Evolutionary conservation across 495 filamentous ascomycete genomes (phyloP).

Genomic region (Pyronema domesticum): DNA sequence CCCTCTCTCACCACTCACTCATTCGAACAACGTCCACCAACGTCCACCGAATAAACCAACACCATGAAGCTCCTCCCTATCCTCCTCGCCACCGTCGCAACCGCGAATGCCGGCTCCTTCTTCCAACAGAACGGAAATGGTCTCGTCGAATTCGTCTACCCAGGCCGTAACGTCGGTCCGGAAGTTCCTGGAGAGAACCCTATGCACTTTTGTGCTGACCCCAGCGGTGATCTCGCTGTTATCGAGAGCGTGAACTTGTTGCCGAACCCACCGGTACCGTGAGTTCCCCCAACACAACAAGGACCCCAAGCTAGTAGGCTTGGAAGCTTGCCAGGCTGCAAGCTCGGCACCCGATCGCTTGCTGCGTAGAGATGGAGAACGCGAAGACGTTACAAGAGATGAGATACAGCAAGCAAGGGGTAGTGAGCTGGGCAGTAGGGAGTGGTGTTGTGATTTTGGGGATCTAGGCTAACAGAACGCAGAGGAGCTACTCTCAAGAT

Average conservation of each 20-base stretch:
- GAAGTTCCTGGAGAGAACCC: slow-evolving; percentile 58
- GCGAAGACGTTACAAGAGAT: too few relatives aligned
- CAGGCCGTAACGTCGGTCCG: slow-evolving; percentile 13
- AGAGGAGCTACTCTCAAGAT: slow-evolving; percentile 72
- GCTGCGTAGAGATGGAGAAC: too few relatives aligned
- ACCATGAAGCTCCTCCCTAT: slow-evolving; percentile 34
- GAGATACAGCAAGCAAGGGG: too few relatives aligned
- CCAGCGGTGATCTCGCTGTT: slow-evolving; percentile 42
- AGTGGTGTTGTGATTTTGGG: background rate
- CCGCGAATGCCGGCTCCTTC: slow-evolving; percentile 14
- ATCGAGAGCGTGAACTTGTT: slow-evolving; percentile 63
- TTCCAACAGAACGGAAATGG: slow-evolving; percentile 16
- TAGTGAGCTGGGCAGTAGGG: background rate
- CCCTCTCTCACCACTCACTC: too few relatives aligned
- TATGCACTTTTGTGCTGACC: slow-evolving; percentile 50
- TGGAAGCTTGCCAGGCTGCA: background rate
- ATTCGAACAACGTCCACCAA: too few relatives aligned
- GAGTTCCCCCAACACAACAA: slow-evolving; percentile 25
- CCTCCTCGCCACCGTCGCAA: slow-evolving; percentile 25
- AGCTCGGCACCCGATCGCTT: too few relatives aligned
- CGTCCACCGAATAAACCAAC: too few relatives aligned
- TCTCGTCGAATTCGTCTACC: slow-evolving; percentile 18
- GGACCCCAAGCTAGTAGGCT: too few relatives aligned
- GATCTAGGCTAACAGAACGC: background rate
- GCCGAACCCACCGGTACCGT: slow-evolving; percentile 81